Base-by-base conservation (phyloP, 2,329 filamentous ascomycete genomes). In the Trichophyton benhamiae region DNA sequence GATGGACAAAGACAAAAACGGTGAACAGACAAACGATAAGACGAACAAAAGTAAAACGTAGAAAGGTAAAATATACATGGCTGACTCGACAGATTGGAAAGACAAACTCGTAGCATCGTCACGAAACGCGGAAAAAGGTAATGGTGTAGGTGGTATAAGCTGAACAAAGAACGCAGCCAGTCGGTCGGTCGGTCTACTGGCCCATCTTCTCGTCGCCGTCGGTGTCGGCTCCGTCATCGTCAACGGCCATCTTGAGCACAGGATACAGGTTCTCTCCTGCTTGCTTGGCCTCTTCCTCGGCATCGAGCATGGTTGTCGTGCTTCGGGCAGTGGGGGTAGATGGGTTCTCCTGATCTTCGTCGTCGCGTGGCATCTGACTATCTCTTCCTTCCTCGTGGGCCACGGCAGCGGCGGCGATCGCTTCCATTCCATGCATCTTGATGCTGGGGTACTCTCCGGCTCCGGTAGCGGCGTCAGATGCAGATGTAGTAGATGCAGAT, bases 171-270 rank as follows among this genome's bases (percentile, higher is more conserved):
- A 30, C 52, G 15, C n/a, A 25, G 52, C 52, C 27, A 30, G 27
- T 30, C 27, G n/a, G 42, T 9, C 11, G 8, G 33, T 25, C 13
- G 38, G 46, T 9, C 59, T 65, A 69, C 55, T 65, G 67, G 65
- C 66, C 69, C 71, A 74, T 74, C 61, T 74, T 72, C 30, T 71
- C 65, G 62, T 74, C 72, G 4, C 68, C 71, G 61, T 74, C 72
- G 36, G 70, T 66, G 62, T 74, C 72, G 4, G 69, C 71, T 61
- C 74, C 71, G 44, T 71, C 71, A 41, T 72, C 72, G 22, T 68
- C 58, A 17, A 62, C 48, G 8, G 63, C 63, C 64, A 66, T 63
- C 49, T 63, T 65, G 25, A 66, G 49, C 41, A 65, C 66, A 9
- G 68, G 68, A 64, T 70, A 70, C 61, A 70, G 46, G 38, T 57